Evolutionary conservation across 2,329 filamentous ascomycete species (phyloP).

Genomic region (Scytalidium lignicola): DNA sequence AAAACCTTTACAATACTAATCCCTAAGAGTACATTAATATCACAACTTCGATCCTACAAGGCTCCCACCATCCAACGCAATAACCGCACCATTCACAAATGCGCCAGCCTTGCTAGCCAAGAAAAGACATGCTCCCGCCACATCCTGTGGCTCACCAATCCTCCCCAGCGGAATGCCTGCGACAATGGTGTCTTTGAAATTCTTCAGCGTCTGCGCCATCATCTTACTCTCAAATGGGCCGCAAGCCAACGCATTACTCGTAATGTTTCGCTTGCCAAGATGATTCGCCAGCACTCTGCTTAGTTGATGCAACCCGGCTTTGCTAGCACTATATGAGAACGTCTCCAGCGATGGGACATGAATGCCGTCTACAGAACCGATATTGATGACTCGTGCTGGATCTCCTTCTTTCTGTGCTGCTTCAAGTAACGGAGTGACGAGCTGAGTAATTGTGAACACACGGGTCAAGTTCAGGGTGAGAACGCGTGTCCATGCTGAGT

Average conservation of each 20-base stretch:
- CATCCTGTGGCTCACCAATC: slow-evolving; percentile 63
- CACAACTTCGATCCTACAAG: slow-evolving; percentile 42
- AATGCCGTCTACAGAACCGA: slow-evolving; percentile 59
- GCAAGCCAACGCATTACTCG: slow-evolving; percentile 64
- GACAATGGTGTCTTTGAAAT: slow-evolving; percentile 50
- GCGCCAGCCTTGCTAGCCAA: slow-evolving; percentile 61
- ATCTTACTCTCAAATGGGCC: slow-evolving; percentile 68
- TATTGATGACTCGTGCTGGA: slow-evolving; percentile 58
- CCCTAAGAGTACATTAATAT: neutral
- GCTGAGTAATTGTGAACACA: slow-evolving; percentile 59
- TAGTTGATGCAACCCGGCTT: slow-evolving; percentile 61
- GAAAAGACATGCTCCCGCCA: slow-evolving; percentile 68
- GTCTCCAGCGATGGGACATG: slow-evolving; percentile 54
- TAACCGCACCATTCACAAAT: slow-evolving; percentile 61
- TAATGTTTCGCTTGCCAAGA: slow-evolving; percentile 55
- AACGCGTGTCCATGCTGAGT: slow-evolving; percentile 52
- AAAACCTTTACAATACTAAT: too few species aligned
- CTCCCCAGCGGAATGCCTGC: slow-evolving; percentile 59
- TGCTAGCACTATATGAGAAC: slow-evolving; percentile 55
- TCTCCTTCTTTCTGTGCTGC: slow-evolving; percentile 36
- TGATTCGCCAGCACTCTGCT: slow-evolving; percentile 59
- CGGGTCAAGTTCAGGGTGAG: slow-evolving; percentile 58
- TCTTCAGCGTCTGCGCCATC: slow-evolving; percentile 65
- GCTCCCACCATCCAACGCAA: slow-evolving; percentile 56
- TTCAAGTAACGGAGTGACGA: slow-evolving; percentile 58